These are phyloP conservation scores for Diaporthe australafricana DNA, from an alignment of 2,329 filamentous ascomycete genomes.

Conservation along the genomic window DNA sequence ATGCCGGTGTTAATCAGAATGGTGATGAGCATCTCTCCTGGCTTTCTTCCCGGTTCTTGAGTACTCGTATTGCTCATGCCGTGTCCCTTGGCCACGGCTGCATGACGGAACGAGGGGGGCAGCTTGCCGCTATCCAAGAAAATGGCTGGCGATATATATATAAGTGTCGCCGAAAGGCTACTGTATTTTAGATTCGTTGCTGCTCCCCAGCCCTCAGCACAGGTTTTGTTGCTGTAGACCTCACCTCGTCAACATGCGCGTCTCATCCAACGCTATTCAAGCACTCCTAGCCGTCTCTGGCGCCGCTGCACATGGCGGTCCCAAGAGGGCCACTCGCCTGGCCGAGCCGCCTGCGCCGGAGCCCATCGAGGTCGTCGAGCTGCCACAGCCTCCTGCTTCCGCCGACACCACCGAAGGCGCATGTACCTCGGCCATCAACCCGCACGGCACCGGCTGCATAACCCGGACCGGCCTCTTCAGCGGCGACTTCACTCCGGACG, in stretches of 20 bases:
- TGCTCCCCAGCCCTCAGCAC: not conserved
- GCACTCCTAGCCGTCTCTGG: not conserved
- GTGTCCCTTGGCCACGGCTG: not conserved
- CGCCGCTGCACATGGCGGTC: not conserved
- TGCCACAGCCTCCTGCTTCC: constrained; percentile 52
- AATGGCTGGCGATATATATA: not conserved
- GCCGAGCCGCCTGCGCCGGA: constrained; percentile 45
- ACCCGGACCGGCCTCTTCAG: constrained; percentile 40
- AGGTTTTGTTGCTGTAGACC: not conserved
- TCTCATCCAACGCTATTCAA: not conserved
- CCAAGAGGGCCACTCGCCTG: not conserved
- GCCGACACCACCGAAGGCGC: constrained; percentile 43
- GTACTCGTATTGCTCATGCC: not conserved
- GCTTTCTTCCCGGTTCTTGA: too few relatives aligned
- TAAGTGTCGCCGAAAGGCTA: not conserved
- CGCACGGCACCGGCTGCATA: constrained; percentile 52
- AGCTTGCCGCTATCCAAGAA: not conserved
- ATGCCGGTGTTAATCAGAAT: not conserved
- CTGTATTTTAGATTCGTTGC: not conserved
- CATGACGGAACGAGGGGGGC: not conserved
- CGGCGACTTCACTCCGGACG: constrained; percentile 54
- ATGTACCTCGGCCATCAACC: constrained; percentile 49
- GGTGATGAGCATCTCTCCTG: not conserved
- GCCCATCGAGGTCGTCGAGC: constrained; percentile 48
- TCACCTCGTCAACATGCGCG: not conserved